phyloP scores from a whole-genome alignment of 1,284 basidiomycete species.

The Macrocystidia cucumis region DNA sequence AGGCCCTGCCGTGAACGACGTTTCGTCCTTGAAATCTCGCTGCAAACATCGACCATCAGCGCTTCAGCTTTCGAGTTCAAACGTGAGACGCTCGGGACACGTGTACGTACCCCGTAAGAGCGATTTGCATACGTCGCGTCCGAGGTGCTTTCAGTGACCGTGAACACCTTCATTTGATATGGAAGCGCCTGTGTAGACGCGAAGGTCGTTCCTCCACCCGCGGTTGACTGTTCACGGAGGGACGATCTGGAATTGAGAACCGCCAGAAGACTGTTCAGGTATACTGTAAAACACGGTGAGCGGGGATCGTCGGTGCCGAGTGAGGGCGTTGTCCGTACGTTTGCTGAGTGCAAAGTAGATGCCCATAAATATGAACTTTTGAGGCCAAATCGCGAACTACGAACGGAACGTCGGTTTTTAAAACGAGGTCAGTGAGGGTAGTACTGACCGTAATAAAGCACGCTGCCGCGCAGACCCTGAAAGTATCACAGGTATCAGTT shows the following conservation, averaged over 20 bases:
- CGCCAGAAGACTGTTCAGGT: conserved; percentile 22
- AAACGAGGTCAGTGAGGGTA: neutral
- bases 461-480: conserved; percentile 15
- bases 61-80: no score
- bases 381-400: conserved; percentile 20
- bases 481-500: neutral
- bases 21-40: no score
- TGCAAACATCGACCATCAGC: no score
- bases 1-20: no score
- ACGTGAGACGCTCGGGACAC: no score
- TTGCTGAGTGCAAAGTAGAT: conserved; percentile 24
- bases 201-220: no score
- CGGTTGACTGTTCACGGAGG: no score
- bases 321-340: conserved; percentile 11
- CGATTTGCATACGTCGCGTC: no score
- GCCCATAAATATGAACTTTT: conserved; percentile 22
- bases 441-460: conserved; percentile 19
- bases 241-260: conserved; percentile 19
- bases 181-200: no score
- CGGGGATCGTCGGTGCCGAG: neutral
- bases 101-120: no score
- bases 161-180: no score
- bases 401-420: neutral
- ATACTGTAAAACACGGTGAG: conserved; percentile 13
- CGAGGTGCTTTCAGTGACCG: no score